Percentiles rank a stretch among this genome's conserved stretches.
Evolutionary conservation across 441 rosid species (phyloP).

Genomic region (Eruca vesicaria): DNA sequence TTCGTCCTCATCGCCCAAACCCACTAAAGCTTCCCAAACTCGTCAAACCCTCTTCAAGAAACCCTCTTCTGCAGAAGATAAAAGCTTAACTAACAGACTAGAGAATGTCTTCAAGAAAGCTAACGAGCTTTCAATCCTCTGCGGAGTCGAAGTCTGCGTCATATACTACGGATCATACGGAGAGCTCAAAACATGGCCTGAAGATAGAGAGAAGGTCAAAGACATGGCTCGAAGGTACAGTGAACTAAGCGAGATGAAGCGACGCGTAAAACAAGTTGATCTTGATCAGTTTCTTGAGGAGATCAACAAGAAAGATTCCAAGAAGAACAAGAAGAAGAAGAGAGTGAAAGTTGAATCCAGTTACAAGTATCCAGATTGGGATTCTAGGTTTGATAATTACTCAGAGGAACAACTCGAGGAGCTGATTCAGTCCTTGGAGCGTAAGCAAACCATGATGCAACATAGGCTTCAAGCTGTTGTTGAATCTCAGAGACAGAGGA

Average conservation of each 20-base stretch:
- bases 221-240: constrained; percentile 20
- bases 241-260: neutral
- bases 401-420: constrained; percentile 18
- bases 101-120: constrained; percentile 34
- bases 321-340: neutral
- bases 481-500: constrained; percentile 17
- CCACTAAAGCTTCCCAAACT: neutral
- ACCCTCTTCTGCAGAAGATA: neutral
- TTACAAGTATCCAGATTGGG: constrained; percentile 26
- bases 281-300: constrained; percentile 1
- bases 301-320: constrained; percentile 1
- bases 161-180: constrained; percentile 28
- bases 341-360: neutral
- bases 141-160: constrained; percentile 29
- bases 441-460: neutral
- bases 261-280: constrained; percentile 12
- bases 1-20: neutral
- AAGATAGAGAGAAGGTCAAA: constrained; percentile 21
- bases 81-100: constrained; percentile 7
- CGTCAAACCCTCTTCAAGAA: neutral
- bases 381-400: constrained; percentile 17
- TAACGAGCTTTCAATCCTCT: constrained; percentile 26
- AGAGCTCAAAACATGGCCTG: constrained; percentile 30
- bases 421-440: constrained; percentile 19
- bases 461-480: constrained; percentile 5